Percentiles rank a stretch among this genome's conserved stretches.
phyloP scores from a whole-genome alignment of 805 yeast species.

The Wickerhamomyces hampshirensis region DNA sequence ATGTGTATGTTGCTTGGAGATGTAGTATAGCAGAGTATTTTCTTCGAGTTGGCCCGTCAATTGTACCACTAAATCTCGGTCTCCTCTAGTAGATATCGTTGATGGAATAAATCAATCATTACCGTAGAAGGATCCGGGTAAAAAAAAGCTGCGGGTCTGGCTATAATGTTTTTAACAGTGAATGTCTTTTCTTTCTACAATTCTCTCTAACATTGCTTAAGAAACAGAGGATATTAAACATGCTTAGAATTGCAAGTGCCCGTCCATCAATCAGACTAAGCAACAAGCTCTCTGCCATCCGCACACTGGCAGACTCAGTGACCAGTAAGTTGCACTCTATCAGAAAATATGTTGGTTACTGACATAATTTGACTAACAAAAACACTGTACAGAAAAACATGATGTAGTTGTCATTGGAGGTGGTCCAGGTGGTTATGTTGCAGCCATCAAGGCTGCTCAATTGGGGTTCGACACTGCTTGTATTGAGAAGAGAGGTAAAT shows the following conservation, averaged over 20 bases:
- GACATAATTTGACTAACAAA: conserved; percentile 4
- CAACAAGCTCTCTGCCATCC: conserved; percentile 11
- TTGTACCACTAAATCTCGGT: too few relatives aligned
- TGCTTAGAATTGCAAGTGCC: conserved; percentile 18
- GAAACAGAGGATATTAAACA: neutral
- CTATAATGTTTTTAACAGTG: too few relatives aligned
- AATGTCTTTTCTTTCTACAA: neutral
- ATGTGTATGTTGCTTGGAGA: too few relatives aligned
- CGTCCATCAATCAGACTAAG: conserved; percentile 13
- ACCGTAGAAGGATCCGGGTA: conserved; percentile 9
- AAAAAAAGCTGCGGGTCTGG: too few relatives aligned
- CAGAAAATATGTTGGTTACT: too few relatives aligned
- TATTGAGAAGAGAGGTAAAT: conserved; percentile 90
- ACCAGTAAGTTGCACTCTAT: conserved; percentile 13
- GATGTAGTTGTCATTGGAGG: conserved; percentile 97
- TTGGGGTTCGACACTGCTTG: conserved; percentile 92
- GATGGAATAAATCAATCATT: too few relatives aligned
- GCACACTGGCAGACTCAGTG: conserved; percentile 20
- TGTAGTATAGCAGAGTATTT: too few relatives aligned
- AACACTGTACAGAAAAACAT: conserved; percentile 41
- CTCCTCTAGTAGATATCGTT: too few relatives aligned
- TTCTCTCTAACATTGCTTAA: conserved; percentile 1
- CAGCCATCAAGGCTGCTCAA: conserved; percentile 98
- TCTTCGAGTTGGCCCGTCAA: too few relatives aligned
- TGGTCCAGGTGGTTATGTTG: conserved; percentile 99